Evolutionary conservation across 2,329 filamentous ascomycete genomes (phyloP), one percentile per base, ranked within the genome.

Genomic region (Diplodia scrobiculata): DNA sequence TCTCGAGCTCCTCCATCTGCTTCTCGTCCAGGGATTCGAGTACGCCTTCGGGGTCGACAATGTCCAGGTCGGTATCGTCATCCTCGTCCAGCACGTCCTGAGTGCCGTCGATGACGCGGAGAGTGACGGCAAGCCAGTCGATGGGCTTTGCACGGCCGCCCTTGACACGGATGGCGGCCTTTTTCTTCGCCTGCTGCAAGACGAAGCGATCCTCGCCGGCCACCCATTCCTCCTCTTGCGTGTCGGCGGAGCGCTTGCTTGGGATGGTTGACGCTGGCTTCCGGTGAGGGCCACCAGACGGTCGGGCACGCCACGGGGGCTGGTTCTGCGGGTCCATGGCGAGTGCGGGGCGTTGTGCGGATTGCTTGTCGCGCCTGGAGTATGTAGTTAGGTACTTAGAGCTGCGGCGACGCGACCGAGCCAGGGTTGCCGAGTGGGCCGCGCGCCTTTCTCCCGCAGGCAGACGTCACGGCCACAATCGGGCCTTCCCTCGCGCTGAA

Each of bases 191-290:
- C 79, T 99, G 95, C 78, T 92, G 93, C 73, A 99, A 82, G 66
- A 98, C 95, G 74, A 99, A 99, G 70, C 90, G 89, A 80, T 99
- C 95, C 78, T 99, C 95, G 72, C 96, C 91, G 63, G 94, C 91
- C 21, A 98, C 91, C 84, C 95, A 99, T 25, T 81, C 80, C 66
- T 79, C 80, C 71, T 84, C 82, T 68, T 81, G 78, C 41, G 79
- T 80, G 67, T 82, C 80, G 19, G 78, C 78, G 17, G 78, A 76
- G 50, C 80, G 79, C 71, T 82, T 83, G 67, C 74, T 66, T 4
- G 73, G 70, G 36, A 80, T 72, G 5, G 74, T 78, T 7, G 77
- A 76, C 7, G 72, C 70, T 4, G 69, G 67, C 21, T 68, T 71
- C 14, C 72, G 72, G 63, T 72, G 70, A 1, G 72, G 68, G 9